Evolutionary conservation across 1,284 basidiomycete genomes (phyloP).

Genomic region (Rhizoctonia solani): DNA sequence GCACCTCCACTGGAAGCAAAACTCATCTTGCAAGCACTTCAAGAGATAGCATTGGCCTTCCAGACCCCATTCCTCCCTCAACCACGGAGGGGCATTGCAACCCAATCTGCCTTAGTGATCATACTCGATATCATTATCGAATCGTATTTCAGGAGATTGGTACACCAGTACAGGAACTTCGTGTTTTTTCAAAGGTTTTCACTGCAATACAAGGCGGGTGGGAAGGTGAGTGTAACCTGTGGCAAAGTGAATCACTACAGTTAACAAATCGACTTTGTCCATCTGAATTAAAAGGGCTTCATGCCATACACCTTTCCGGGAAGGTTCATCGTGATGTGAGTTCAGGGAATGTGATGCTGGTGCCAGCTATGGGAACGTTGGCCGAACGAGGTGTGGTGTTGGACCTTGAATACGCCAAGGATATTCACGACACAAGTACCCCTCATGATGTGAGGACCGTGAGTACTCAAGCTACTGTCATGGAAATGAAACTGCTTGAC

Average conservation of each 20-base stretch:
- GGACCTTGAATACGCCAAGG: constrained; percentile 15
- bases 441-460: constrained; percentile 8
- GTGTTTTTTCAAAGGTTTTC: neutral
- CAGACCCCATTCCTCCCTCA: neutral
- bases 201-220: constrained; percentile 11
- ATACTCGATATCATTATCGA: constrained; percentile 11
- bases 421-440: neutral
- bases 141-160: constrained; percentile 29
- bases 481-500: neutral
- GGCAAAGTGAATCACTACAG: neutral
- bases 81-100: neutral
- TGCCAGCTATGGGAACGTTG: neutral
- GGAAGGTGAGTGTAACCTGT: neutral
- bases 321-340: constrained; percentile 29
- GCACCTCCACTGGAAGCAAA: no score
- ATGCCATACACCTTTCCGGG: neutral
- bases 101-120: neutral
- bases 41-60: neutral
- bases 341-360: constrained; percentile 22
- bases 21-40: no score
- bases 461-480: no score
- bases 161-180: neutral
- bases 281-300: neutral
- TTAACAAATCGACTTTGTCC: no score
- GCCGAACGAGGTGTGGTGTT: neutral